A percentile compares a stretch with the other conserved stretches of the same genome.
phyloP scores from a whole-genome alignment of 2,329 filamentous ascomycete genomes.

The Diaporthe citri region DNA sequence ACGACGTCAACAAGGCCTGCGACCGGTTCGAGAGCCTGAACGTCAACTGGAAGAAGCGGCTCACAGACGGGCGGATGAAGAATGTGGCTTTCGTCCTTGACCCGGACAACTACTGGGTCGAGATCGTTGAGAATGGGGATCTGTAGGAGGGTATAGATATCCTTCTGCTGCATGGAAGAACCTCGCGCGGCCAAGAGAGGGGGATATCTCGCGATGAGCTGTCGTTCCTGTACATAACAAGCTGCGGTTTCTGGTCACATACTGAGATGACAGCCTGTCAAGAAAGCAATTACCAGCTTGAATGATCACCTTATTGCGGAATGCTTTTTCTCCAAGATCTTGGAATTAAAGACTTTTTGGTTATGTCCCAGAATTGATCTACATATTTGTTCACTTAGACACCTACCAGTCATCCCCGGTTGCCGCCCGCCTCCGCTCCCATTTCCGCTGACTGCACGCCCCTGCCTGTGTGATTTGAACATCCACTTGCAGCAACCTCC shows the following conservation, averaged over 20 bases:
- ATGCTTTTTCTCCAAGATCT: not conserved
- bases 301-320: not conserved
- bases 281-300: not conserved
- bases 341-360: not conserved
- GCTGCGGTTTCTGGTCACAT: not conserved
- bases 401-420: not conserved
- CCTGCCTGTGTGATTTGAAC: not conserved
- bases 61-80: conserved; percentile 94
- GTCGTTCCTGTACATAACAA: conserved; percentile 11
- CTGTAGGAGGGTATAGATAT: conserved; percentile 49
- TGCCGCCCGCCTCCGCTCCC: no score
- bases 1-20: conserved; percentile 90
- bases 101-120: conserved; percentile 88
- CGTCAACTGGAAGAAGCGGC: conserved; percentile 93
- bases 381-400: not conserved
- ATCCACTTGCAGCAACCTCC: not conserved
- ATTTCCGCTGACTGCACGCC: no score
- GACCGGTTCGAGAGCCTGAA: conserved; percentile 84
- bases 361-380: not conserved
- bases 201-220: not conserved
- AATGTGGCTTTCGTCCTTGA: conserved; percentile 93
- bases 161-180: not conserved
- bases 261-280: not conserved
- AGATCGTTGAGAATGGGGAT: conserved; percentile 83
- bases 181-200: not conserved